Evolutionary conservation across 495 filamentous ascomycete genomes (phyloP).

Genomic region (Choiromyces venosus): DNA sequence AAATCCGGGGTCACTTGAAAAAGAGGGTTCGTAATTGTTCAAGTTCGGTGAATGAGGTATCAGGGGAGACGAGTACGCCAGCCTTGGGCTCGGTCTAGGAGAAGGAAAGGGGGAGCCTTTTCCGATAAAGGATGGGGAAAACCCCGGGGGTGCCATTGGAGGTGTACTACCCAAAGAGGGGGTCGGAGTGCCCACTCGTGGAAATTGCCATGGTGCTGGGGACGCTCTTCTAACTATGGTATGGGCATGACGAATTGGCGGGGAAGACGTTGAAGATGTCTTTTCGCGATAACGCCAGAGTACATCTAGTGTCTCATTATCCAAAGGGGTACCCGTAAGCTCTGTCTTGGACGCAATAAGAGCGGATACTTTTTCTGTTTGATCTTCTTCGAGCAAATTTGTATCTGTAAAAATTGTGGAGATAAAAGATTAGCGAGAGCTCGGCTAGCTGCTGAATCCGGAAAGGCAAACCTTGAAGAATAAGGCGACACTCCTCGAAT

Average conservation of each 20-base stretch:
- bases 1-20: slow-evolving; percentile 60
- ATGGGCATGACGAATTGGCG: slow-evolving; percentile 74
- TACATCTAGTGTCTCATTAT: slow-evolving; percentile 85
- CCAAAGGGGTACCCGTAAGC: slow-evolving; percentile 69
- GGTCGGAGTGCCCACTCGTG: slow-evolving; percentile 69
- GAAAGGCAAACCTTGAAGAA: slow-evolving; percentile 57
- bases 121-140: slow-evolving; percentile 69
- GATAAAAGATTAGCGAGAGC: slow-evolving; percentile 39
- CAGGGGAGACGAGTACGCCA: slow-evolving; percentile 80
- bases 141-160: slow-evolving; percentile 69
- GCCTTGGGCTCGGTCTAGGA: slow-evolving; percentile 84
- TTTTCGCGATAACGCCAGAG: slow-evolving; percentile 86
- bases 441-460: slow-evolving; percentile 31
- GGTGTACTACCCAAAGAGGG: slow-evolving; percentile 75
- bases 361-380: slow-evolving; percentile 85
- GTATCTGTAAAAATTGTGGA: slow-evolving; percentile 50
- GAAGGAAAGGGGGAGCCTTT: slow-evolving; percentile 81
- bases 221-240: slow-evolving; percentile 84
- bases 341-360: slow-evolving; percentile 72
- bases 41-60: slow-evolving; percentile 92
- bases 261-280: slow-evolving; percentile 64
- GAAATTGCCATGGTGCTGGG: slow-evolving; percentile 85
- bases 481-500: slow-evolving; percentile 80
- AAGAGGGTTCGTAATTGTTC: slow-evolving; percentile 74
- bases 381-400: slow-evolving; percentile 85